These are phyloP conservation scores for Pseudotulostoma volvatum DNA, from an alignment of 495 filamentous ascomycete genomes.

Conservation along the genomic window DNA sequence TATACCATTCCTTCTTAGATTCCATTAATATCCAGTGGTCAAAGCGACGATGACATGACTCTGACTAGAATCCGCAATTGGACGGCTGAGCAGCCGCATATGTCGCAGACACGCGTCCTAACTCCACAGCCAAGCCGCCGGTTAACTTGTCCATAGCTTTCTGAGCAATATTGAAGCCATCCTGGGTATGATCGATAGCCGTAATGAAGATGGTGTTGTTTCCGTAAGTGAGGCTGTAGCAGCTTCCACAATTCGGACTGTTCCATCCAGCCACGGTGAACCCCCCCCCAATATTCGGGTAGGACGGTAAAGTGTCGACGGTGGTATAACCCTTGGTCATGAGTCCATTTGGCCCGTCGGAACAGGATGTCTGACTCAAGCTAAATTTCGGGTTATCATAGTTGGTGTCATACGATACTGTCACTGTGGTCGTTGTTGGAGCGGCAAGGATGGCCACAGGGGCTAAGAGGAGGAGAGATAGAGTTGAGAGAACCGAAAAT, in stretches of 20 bases:
- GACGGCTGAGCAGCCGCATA: slow-evolving; percentile 11
- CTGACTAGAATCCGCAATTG: slow-evolving; percentile 8
- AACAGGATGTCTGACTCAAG: slow-evolving; percentile 43
- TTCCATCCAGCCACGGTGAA: slow-evolving; percentile 43
- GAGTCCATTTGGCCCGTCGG: slow-evolving; percentile 41
- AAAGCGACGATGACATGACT: too few relatives aligned
- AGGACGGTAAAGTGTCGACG: slow-evolving; percentile 37
- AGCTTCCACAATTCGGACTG: slow-evolving; percentile 47
- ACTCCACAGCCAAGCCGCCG: slow-evolving; percentile 29
- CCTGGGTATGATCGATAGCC: slow-evolving; percentile 45
- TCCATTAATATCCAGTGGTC: too few relatives aligned
- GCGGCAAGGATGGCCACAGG: background rate
- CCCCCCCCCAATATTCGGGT: slow-evolving; percentile 47
- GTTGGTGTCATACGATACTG: slow-evolving; percentile 22
- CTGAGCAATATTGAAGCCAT: slow-evolving; percentile 49
- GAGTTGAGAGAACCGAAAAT: too few relatives aligned
- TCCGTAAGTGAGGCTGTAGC: slow-evolving; percentile 46
- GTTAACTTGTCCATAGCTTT: slow-evolving; percentile 53
- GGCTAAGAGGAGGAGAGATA: background rate
- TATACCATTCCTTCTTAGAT: too few relatives aligned
- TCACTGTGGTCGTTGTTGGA: slow-evolving; percentile 6
- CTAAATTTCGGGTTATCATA: slow-evolving; percentile 26
- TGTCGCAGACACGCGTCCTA: slow-evolving; percentile 40
- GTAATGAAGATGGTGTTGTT: slow-evolving; percentile 45
- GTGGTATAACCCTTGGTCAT: slow-evolving; percentile 52